These are phyloP conservation scores for Mortierella sp. DNA, from an alignment of 371 early-diverging fungal genomes.

Conservation along the genomic window DNA sequence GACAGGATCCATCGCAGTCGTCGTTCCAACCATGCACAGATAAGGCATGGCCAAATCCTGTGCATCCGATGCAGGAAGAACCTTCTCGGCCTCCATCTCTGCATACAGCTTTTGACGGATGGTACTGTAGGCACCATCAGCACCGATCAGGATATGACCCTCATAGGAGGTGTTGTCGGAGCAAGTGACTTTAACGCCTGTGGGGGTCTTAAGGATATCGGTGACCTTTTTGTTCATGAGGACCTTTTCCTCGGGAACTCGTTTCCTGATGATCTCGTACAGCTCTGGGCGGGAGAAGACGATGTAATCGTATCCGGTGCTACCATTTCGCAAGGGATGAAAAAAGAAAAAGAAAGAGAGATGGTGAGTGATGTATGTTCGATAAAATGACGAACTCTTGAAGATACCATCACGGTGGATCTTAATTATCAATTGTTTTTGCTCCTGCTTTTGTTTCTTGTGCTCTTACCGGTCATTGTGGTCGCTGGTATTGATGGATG, in stretches of 20 bases:
- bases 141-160: constrained; percentile 24
- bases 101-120: constrained; percentile 11
- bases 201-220: not conserved
- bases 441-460: not conserved
- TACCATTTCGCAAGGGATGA: not conserved
- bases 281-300: constrained; percentile 19
- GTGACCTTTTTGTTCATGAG: constrained; percentile 24
- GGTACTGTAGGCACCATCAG: constrained; percentile 25
- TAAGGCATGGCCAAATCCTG: constrained; percentile 9
- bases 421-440: not conserved
- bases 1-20: not conserved
- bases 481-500: not conserved
- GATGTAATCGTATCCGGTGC: constrained; percentile 14
- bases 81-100: constrained; percentile 1
- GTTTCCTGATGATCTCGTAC: constrained; percentile 2
- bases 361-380: not conserved
- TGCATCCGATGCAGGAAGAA: constrained; percentile 13
- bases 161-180: constrained; percentile 14
- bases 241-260: constrained; percentile 14
- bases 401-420: not conserved
- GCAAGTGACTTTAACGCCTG: constrained; percentile 9
- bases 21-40: constrained; percentile 20
- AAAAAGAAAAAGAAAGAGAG: not conserved
- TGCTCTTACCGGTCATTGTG: not conserved
- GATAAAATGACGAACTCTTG: not conserved